phyloP scores from a whole-genome alignment of 1,139 yeast species.

The Scheffersomyces stambukii region DNA sequence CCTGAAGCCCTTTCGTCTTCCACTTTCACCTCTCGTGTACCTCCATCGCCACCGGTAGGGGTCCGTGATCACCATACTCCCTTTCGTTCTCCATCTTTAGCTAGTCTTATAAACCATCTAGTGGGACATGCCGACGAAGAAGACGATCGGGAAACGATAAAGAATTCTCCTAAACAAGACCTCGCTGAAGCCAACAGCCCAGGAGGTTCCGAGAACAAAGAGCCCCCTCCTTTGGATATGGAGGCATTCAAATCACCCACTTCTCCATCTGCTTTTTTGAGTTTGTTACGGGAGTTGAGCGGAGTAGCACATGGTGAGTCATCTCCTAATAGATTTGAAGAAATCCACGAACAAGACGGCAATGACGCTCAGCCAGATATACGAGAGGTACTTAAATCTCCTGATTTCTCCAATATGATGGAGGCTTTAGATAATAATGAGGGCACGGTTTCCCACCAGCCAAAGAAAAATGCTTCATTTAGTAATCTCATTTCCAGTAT shows the following conservation, averaged over 20 bases:
- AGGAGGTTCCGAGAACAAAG: too few relatives aligned
- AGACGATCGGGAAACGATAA: too few relatives aligned
- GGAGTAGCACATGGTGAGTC: slow-evolving; percentile 1
- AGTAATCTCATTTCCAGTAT: slow-evolving; percentile 16
- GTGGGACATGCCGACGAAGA: too few relatives aligned
- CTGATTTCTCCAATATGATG: slow-evolving; percentile 7
- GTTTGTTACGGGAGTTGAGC: slow-evolving; percentile 18
- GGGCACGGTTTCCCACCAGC: neutral
- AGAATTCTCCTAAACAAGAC: too few relatives aligned
- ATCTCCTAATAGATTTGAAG: slow-evolving; percentile 4
- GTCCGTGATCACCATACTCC: too few relatives aligned
- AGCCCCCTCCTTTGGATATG: too few relatives aligned
- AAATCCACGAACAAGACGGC: slow-evolving; percentile 4
- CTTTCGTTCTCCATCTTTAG: too few relatives aligned
- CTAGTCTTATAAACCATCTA: too few relatives aligned
- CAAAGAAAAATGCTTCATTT: slow-evolving; percentile 6
- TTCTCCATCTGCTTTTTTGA: slow-evolving; percentile 18
- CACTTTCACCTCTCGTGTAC: too few relatives aligned
- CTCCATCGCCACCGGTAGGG: too few relatives aligned
- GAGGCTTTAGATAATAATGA: slow-evolving; percentile 9
- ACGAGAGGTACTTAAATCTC: slow-evolving; percentile 8
- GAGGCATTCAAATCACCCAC: slow-evolving; percentile 4
- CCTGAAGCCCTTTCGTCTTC: too few relatives aligned
- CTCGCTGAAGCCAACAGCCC: too few relatives aligned
- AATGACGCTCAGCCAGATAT: slow-evolving; percentile 4